Base-by-base conservation (phyloP, 176 grass and related monocot genomes). In the Guadua angustifolia region DNA sequence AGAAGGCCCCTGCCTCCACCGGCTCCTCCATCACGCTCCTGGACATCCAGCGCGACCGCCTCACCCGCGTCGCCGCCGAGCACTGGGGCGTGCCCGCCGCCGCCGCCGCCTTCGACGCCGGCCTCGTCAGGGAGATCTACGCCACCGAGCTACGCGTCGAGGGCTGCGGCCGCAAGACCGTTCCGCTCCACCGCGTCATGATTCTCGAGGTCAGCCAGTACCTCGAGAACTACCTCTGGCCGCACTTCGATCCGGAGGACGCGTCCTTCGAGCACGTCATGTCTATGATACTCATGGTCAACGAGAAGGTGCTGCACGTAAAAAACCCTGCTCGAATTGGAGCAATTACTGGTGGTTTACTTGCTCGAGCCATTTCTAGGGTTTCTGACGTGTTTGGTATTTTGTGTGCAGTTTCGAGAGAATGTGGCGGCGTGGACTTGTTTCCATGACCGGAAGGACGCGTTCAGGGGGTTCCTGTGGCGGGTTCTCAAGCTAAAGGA, bases 181-280 rank as follows among this genome's bases (percentile, higher is more conserved):
- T 92, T 52, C 96, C 91, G 7, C 86, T 99, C 64, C 96, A 99
- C 38, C 88, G 91, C n/a, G 96, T 95, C 53, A 99, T 99, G 96
- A 95, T 99, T 56, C 88, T 99, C 58, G 96, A 95, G 87, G 96
- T 99, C 77, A 99, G 93, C 73, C 93, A 99, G 88, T 99, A 99
- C 91, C 85, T 95, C 58, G 96, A 99, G 89, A 99, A 95, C 81
- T 99, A 99, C 84, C 91, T 99, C n/a, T 99, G 93, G 93, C 93
- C 93, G 9, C 91, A 99, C 83, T 99, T 99, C 59, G 78, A 95
- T 75, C 83, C 91, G 3, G 73, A 81, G 9, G 39, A 42, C 12
- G 77, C 96, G 1, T 94, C 87, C 64, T 99, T 99, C 33, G 89
- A 99, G 89, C 96, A 99, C 53, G 85, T 94, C 8, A 99, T 95